Percentiles rank a stretch among this genome's conserved stretches.
Conservation (phyloP, 805 yeast genomes). For the Candida pseudoglaebosa region DNA sequence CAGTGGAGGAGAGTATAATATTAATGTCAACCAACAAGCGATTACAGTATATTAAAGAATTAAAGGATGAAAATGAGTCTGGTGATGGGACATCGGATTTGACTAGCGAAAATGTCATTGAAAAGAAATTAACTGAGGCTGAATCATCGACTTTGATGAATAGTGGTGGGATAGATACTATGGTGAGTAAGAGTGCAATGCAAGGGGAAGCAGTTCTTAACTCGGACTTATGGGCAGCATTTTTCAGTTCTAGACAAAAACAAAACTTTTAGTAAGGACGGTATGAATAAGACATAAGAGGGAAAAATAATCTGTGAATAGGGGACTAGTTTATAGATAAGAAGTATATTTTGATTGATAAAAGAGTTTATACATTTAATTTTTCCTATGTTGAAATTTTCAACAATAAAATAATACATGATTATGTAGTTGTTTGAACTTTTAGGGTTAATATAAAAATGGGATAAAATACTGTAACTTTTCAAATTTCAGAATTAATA, state of each 20-base stretch:
- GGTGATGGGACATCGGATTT: too few relatives aligned
- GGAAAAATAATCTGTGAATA: too few relatives aligned
- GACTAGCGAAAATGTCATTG: slow-evolving; percentile 19
- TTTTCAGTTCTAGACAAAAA: slow-evolving; percentile 33
- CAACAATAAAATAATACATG: too few relatives aligned
- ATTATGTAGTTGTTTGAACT: too few relatives aligned
- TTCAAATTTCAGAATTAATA: too few relatives aligned
- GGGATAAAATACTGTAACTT: too few relatives aligned
- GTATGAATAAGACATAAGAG: background rate
- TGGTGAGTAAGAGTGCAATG: slow-evolving; percentile 37
- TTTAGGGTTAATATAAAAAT: too few relatives aligned
- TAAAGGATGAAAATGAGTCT: slow-evolving; percentile 5
- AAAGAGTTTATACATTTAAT: too few relatives aligned
- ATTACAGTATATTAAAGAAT: slow-evolving; percentile 33
- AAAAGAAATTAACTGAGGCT: slow-evolving; percentile 33
- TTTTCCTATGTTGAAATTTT: too few relatives aligned
- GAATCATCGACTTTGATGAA: slow-evolving; percentile 54
- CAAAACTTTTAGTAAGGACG: too few relatives aligned
- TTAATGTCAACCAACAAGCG: slow-evolving; percentile 62
- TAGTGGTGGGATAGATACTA: slow-evolving; percentile 46
- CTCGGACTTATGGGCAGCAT: slow-evolving; percentile 60
- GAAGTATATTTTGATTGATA: too few relatives aligned
- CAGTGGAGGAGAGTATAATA: slow-evolving; percentile 87
- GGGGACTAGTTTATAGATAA: too few relatives aligned
- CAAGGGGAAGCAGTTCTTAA: slow-evolving; percentile 60